Evolutionary conservation across 768 basidiomycete genomes (phyloP).

Genomic region (Mrakia hoshinonis): DNA sequence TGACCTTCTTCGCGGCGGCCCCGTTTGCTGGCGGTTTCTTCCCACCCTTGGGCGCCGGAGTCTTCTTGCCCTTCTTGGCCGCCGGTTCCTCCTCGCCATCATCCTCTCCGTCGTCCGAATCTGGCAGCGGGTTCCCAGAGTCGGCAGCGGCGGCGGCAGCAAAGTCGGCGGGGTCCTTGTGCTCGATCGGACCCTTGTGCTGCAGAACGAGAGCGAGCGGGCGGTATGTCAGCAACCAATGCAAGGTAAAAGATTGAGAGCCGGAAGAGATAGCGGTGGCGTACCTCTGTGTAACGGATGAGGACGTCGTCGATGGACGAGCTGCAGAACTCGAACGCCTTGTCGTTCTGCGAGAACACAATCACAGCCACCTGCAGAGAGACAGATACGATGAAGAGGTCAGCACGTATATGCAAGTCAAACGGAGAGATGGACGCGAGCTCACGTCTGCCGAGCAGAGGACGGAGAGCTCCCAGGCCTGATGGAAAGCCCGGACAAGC

Average conservation of each 20-base stretch:
- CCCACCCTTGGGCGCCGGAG: constrained; percentile 3
- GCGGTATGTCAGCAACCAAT: background rate
- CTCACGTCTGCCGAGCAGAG: constrained; percentile 29
- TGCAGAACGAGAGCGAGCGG: background rate
- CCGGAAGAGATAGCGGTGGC: too few relatives aligned
- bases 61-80: constrained; percentile 1
- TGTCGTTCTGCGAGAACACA: constrained; percentile 25
- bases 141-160: constrained; percentile 24
- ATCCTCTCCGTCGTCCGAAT: constrained; percentile 7
- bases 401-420: background rate
- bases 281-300: constrained; percentile 18
- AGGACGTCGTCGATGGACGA: constrained; percentile 27
- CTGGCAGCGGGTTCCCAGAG: constrained; percentile 1
- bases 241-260: too few relatives aligned
- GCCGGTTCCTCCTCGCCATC: background rate
- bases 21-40: background rate
- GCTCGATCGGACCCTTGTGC: constrained; percentile 17
- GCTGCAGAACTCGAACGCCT: constrained; percentile 25
- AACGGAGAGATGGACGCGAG: background rate
- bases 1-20: background rate
- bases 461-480: constrained; percentile 29
- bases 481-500: background rate
- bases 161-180: constrained; percentile 15
- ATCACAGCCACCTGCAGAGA: constrained; percentile 25
- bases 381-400: background rate